Evolutionary conservation across 2,329 filamentous ascomycete species (phyloP), one percentile per base, ranked within the genome.

Genomic region (Cladosporium sphaerospermum): DNA sequence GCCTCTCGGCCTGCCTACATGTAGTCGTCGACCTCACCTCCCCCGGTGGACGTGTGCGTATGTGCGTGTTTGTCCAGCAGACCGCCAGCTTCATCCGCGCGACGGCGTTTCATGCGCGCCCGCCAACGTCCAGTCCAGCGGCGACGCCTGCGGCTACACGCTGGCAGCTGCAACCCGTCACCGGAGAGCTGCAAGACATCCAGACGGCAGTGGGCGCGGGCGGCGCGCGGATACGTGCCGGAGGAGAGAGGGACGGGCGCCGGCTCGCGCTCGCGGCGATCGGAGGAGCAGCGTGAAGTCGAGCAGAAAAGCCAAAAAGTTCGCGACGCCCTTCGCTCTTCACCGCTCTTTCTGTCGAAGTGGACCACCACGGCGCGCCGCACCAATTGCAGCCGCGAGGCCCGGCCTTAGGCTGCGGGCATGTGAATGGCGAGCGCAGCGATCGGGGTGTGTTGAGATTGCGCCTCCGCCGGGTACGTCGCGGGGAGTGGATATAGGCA

Each of bases 151-250:
- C 36, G n/a, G 6, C 45, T 23, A 36, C 28, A 19, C 37, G 51
- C 51, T 47, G 45, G 43, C 51, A 45, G 45, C 43, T 41, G 43
- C 43, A 36, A 10, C 18, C 45, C 37, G 16, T 46, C 51, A 53
- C 51, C 51, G 51, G 51, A 53, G 28, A 28, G 18, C 50, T 46
- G 50, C 50, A 52, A 42, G 43, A 46, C 43, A 46, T 53, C 43
- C 34, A 42, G 34, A 52, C 50, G 43, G 42, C 42, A 39, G 50
- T 33, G 14, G 47, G 16, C 23, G 16, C 31, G 19, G 28, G 14
- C 19, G 33, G 28, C 16, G 34, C 43, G 32, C 31, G 39, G 40
- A 16, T 39, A 42, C 47, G 37, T 50, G 47, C 47, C 31, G 44
- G 11, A 9, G 13, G 9, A 13, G 1, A 14, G 23, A 14, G 11